These are phyloP conservation scores for Dactylellina haptotyla DNA, from an alignment of 2,329 filamentous ascomycete genomes.

Conservation along the genomic window DNA sequence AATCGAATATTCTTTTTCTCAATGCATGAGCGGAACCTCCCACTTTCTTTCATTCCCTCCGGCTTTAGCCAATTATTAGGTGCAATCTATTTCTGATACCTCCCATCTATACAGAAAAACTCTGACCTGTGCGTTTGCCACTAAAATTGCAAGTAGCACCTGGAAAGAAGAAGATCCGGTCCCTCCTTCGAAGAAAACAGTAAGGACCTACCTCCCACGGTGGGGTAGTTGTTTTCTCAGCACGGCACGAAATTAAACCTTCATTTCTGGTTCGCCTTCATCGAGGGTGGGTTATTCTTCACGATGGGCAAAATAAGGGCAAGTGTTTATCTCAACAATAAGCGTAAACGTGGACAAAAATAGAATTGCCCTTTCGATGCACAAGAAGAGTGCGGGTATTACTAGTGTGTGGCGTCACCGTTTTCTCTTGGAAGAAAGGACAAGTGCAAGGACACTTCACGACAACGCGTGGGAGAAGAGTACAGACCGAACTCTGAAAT, in stretches of 20 bases:
- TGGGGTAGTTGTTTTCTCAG: slow-evolving; percentile 15
- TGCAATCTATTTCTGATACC: slow-evolving; percentile 1
- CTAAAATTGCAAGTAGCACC: background rate
- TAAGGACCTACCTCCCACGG: background rate
- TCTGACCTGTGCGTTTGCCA: slow-evolving; percentile 22
- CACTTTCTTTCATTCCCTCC: slow-evolving; percentile 11
- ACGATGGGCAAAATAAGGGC: background rate
- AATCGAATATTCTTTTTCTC: slow-evolving; percentile 8
- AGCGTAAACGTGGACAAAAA: slow-evolving; percentile 14
- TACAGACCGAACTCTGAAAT: too few relatives aligned
- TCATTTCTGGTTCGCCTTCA: slow-evolving; percentile 38
- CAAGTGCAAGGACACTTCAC: too few relatives aligned
- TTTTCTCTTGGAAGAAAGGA: slow-evolving; percentile 44
- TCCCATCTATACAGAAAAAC: background rate
- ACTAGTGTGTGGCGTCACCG: slow-evolving; percentile 44
- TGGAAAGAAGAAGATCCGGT: slow-evolving; percentile 27
- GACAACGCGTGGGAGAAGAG: too few relatives aligned
- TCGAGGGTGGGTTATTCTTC: background rate
- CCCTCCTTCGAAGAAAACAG: background rate
- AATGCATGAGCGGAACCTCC: slow-evolving; percentile 15
- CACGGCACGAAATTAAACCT: slow-evolving; percentile 40
- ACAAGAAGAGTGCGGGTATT: slow-evolving; percentile 16
- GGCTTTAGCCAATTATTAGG: slow-evolving; percentile 34
- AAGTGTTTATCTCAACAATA: background rate
- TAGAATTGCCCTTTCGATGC: slow-evolving; percentile 16